A percentile compares a stretch with the other conserved stretches of the same genome.
These are phyloP conservation scores for Chlorophyllum brunneum DNA, from an alignment of 768 basidiomycete species.

Conservation along the genomic window DNA sequence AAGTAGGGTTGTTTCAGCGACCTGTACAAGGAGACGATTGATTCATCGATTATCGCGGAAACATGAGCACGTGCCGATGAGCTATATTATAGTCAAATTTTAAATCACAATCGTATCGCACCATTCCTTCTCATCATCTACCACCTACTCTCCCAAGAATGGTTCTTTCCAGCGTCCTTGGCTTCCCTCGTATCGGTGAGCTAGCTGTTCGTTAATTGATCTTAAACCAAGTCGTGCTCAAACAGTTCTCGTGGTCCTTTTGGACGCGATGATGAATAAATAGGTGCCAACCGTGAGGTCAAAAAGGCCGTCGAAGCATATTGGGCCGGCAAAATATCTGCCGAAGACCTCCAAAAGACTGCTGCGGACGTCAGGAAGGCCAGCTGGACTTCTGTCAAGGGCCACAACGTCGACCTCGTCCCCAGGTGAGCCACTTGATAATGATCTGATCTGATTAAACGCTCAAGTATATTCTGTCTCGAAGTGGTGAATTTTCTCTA, in stretches of 20 bases:
- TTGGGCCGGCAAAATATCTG: slow-evolving; percentile 91
- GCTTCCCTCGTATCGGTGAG: slow-evolving; percentile 88
- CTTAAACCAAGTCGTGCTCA: background rate
- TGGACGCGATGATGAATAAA: slow-evolving; percentile 8
- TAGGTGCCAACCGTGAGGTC: slow-evolving; percentile 91
- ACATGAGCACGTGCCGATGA: slow-evolving; percentile 31
- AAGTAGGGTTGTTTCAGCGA: too few relatives aligned
- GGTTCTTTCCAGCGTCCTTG: slow-evolving; percentile 84
- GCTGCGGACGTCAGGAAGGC: slow-evolving; percentile 85
- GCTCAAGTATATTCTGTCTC: slow-evolving; percentile 16
- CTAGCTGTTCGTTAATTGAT: background rate
- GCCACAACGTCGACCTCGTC: slow-evolving; percentile 82
- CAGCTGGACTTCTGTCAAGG: slow-evolving; percentile 85
- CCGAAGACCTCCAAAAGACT: slow-evolving; percentile 82
- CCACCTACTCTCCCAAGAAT: slow-evolving; percentile 36
- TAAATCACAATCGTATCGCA: slow-evolving; percentile 20
- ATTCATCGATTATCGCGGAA: slow-evolving; percentile 23
- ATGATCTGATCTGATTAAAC: slow-evolving; percentile 13
- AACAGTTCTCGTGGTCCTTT: slow-evolving; percentile 2
- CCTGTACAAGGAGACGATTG: slow-evolving; percentile 23
- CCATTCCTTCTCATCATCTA: slow-evolving; percentile 22
- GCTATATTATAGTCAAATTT: slow-evolving; percentile 18
- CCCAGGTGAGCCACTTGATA: slow-evolving; percentile 64
- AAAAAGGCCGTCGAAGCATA: slow-evolving; percentile 99
- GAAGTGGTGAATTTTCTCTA: slow-evolving; percentile 95